These are phyloP conservation scores for Termitomyces sp. DNA, from an alignment of 768 basidiomycete genomes.

Conservation along the genomic window DNA sequence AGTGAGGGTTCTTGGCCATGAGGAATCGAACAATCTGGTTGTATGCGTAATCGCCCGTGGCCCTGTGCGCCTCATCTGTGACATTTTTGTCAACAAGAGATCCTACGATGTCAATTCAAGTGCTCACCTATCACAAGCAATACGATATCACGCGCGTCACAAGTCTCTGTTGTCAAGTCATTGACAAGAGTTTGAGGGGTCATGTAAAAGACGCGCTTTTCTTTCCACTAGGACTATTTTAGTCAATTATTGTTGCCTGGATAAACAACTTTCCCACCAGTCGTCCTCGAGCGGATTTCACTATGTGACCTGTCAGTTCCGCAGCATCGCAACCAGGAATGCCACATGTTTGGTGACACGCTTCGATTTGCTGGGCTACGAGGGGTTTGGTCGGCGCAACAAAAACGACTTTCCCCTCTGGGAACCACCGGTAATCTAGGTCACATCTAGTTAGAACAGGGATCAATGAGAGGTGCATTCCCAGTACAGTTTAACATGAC, in stretches of 20 bases:
- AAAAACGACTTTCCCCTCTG: conserved; percentile 87
- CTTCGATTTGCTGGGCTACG: conserved; percentile 91
- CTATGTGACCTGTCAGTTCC: conserved; percentile 80
- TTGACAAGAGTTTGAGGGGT: conserved; percentile 94
- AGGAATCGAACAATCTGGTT: conserved; percentile 82
- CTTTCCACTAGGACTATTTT: conserved; percentile 51
- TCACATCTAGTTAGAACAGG: conserved; percentile 3
- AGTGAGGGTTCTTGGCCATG: conserved; percentile 93
- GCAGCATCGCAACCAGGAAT: conserved; percentile 83
- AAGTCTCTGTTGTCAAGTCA: conserved; percentile 66
- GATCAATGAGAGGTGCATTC: not conserved
- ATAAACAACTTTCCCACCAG: conserved; percentile 41
- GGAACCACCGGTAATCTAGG: conserved; percentile 88
- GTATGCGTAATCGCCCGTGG: conserved; percentile 91
- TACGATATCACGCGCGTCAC: conserved; percentile 76
- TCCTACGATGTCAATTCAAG: not conserved
- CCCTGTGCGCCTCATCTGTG: conserved; percentile 91
- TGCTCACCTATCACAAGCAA: conserved; percentile 79
- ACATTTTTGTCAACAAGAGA: not conserved
- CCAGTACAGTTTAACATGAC: conserved; percentile 86
- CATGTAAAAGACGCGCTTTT: conserved; percentile 90
- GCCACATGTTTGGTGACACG: conserved; percentile 90
- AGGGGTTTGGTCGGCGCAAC: conserved; percentile 95
- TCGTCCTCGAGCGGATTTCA: conserved; percentile 44
- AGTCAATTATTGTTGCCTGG: not conserved